These are phyloP conservation scores for Solanum gandarillasii DNA, from an alignment of 257 asterid species.

Conservation along the genomic window DNA sequence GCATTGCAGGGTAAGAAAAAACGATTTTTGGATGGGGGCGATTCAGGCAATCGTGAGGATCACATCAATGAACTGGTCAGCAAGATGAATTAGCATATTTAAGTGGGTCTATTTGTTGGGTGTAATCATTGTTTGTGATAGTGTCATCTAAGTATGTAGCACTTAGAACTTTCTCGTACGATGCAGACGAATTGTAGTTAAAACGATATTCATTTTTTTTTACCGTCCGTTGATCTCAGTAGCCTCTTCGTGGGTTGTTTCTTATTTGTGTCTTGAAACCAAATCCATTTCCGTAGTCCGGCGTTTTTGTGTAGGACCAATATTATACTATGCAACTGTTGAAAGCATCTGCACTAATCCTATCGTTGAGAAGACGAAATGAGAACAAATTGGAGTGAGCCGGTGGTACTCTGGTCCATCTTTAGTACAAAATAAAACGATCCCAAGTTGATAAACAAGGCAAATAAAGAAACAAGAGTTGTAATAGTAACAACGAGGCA, in stretches of 20 bases:
- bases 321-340: background rate
- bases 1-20: constrained; percentile 70
- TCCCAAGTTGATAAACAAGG: background rate
- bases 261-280: background rate
- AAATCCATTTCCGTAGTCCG: background rate
- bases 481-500: no score
- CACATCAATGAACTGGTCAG: constrained; percentile 58
- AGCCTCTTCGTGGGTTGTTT: background rate
- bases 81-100: constrained; percentile 62
- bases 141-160: background rate
- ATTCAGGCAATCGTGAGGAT: constrained; percentile 73
- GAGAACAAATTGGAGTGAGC: background rate
- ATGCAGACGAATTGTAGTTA: background rate
- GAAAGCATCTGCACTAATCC: background rate
- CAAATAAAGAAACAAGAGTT: background rate
- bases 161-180: background rate
- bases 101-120: background rate
- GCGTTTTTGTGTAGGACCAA: background rate
- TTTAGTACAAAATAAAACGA: background rate
- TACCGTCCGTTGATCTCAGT: background rate
- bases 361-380: background rate
- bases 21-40: constrained; percentile 75
- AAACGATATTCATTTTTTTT: background rate
- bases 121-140: background rate
- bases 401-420: background rate